Evolutionary conservation across 768 basidiomycete genomes (phyloP), one percentile per base, ranked within the genome.

Genomic region (Cystofilobasidium bisporidii): DNA sequence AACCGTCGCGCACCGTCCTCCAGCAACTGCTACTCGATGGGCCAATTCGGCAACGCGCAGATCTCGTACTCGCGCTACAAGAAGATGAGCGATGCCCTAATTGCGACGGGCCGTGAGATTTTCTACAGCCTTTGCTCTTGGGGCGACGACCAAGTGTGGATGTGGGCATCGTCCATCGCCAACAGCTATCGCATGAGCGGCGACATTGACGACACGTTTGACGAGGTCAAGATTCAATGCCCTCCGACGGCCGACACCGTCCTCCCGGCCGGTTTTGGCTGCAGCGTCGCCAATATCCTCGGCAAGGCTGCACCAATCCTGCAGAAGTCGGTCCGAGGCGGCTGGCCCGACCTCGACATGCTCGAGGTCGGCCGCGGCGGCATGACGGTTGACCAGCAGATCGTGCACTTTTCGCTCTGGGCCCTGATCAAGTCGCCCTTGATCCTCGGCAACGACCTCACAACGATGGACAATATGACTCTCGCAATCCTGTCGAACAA

Each of bases 381-480:
- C n/a, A 79, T 79, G 78, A 74, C 74, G 0, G 75, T 73, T 57
- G 78, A 80, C 56, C 79, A 80, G 75, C 79, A 80, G 61, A 65
- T 69, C 17, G 50, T 53, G 40, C 69, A 84, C 67, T 82, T 83
- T 14, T 56, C 53, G 28, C 28, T 56, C 9, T 56, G 53, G 53
- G 28, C 53, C 18, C 53, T 56, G 5, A 56, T 32, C 12, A 83
- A 83, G 79, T 77, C 76, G 57, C 79, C 80, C 0, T 74, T 81
- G 14, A 80, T 80, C 50, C 73, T 81, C 6, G 80, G 80, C 0
- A 78, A 80, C 70, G 79, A 80, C 61, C 65, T 80, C 22, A 76
- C 76, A 6, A 72, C 72, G 59, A 80, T 79, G 79, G 67, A 68
- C 43, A 28, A 58, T 24, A 22, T 41, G 41, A 58, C 67, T 24